phyloP scores from a whole-genome alignment of 2,329 filamentous ascomycete genomes.

The Alternaria consortialis region DNA sequence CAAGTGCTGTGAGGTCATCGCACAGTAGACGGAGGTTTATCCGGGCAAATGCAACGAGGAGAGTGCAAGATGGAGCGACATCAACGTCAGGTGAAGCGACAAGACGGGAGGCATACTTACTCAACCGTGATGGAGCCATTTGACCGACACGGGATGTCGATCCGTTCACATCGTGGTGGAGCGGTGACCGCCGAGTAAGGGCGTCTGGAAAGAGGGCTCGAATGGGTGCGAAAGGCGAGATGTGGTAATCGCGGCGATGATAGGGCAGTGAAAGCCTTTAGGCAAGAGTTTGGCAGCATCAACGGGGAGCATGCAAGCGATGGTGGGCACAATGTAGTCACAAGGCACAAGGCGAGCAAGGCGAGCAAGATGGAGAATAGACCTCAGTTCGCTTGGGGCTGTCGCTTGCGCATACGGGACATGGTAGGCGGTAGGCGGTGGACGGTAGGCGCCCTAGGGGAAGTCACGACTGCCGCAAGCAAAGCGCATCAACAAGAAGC shows the following conservation, averaged over 20 bases:
- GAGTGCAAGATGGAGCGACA: background rate
- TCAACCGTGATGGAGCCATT: constrained; percentile 55
- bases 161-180: constrained; percentile 36
- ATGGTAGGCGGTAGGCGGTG: background rate
- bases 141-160: constrained; percentile 53
- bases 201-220: constrained; percentile 13
- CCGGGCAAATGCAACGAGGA: constrained; percentile 1
- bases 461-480: background rate
- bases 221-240: background rate
- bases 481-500: background rate
- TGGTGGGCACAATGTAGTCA: constrained; percentile 4
- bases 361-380: background rate
- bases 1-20: constrained; percentile 15
- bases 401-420: constrained; percentile 1
- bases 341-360: constrained; percentile 3
- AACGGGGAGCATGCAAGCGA: constrained; percentile 17
- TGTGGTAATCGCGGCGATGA: background rate
- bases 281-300: constrained; percentile 25
- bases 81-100: constrained; percentile 7
- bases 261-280: constrained; percentile 19
- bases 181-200: constrained; percentile 33
- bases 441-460: background rate
- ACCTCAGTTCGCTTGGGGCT: constrained; percentile 4
- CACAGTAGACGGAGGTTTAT: constrained; percentile 5
- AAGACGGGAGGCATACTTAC: constrained; percentile 38